Evolutionary conservation across 805 yeast genomes (phyloP).

Genomic region (Candida piceae): DNA sequence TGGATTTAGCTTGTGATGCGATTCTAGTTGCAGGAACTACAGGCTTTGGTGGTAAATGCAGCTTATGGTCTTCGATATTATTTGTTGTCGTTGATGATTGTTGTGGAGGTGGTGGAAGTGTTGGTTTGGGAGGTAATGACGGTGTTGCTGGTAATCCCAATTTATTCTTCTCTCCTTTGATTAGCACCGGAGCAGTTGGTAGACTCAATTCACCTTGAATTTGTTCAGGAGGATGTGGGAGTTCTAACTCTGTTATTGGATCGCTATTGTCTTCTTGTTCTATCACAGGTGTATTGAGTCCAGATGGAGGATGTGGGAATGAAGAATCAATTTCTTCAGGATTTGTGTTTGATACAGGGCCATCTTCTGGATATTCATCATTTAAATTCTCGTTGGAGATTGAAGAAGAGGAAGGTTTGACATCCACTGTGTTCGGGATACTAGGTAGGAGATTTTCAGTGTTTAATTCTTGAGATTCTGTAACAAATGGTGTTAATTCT

Average conservation of each 20-base stretch:
- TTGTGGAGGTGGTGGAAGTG: neutral
- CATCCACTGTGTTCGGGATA: neutral
- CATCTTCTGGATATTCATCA: neutral
- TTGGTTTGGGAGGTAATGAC: constrained; percentile 12
- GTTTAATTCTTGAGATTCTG: no score
- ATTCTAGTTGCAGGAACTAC: constrained; percentile 1
- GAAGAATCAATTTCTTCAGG: constrained; percentile 1
- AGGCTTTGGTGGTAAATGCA: constrained; percentile 5
- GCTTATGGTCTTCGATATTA: neutral
- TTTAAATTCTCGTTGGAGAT: constrained; percentile 1
- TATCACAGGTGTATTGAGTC: constrained; percentile 6
- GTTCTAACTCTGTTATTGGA: constrained; percentile 1
- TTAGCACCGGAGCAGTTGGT: constrained; percentile 27
- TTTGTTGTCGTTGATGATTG: constrained; percentile 1
- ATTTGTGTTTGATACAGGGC: constrained; percentile 1
- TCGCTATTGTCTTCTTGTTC: neutral
- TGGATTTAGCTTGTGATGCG: constrained; percentile 1
- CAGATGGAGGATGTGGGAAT: constrained; percentile 13
- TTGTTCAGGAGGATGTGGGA: constrained; percentile 14
- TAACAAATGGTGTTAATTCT: constrained; percentile 1
- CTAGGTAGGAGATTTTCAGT: no score
- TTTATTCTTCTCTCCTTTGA: constrained; percentile 27
- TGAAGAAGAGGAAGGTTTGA: constrained; percentile 9
- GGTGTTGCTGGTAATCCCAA: constrained; percentile 27
- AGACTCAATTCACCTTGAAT: constrained; percentile 22